Percentiles rank a stretch among this genome's conserved stretches.
Conservation (phyloP, 177 flowering plant species). For the Telopea speciosissima region DNA sequence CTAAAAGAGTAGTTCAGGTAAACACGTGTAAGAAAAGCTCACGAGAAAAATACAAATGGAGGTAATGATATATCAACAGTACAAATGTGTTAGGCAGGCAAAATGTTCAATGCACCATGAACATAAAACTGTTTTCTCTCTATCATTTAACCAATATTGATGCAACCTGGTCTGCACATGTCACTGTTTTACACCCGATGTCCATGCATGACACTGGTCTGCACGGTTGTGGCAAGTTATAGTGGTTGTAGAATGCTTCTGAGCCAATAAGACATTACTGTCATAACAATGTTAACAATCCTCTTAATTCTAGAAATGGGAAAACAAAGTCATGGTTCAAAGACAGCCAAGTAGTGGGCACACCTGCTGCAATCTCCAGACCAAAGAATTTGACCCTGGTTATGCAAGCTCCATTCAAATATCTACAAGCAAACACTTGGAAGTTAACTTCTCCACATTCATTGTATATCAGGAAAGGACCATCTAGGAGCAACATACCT, state of each 20-base stretch:
- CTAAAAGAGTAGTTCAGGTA: background rate
- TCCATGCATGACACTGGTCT: background rate
- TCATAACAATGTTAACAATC: too few relatives aligned
- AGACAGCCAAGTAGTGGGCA: background rate
- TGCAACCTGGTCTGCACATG: too few relatives aligned
- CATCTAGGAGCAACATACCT: background rate
- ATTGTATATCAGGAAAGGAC: background rate
- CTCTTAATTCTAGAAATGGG: background rate
- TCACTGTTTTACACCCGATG: background rate
- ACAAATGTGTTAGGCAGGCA: background rate
- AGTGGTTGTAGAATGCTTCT: background rate
- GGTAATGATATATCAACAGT: too few relatives aligned
- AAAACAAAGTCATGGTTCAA: background rate
- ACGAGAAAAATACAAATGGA: background rate
- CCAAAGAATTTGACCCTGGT: slow-evolving; percentile 89
- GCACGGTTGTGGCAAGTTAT: background rate
- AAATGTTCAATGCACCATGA: background rate
- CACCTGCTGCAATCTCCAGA: slow-evolving; percentile 82
- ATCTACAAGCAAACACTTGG: slow-evolving; percentile 38
- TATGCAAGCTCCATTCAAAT: slow-evolving; percentile 95
- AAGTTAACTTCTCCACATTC: slow-evolving; percentile 10
- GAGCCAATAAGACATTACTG: background rate
- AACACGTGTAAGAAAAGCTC: background rate
- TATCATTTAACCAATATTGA: too few relatives aligned
- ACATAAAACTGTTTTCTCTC: too few relatives aligned